Conservation (phyloP, 176 grass and related monocot genomes). For the Bromus sterilis region DNA sequence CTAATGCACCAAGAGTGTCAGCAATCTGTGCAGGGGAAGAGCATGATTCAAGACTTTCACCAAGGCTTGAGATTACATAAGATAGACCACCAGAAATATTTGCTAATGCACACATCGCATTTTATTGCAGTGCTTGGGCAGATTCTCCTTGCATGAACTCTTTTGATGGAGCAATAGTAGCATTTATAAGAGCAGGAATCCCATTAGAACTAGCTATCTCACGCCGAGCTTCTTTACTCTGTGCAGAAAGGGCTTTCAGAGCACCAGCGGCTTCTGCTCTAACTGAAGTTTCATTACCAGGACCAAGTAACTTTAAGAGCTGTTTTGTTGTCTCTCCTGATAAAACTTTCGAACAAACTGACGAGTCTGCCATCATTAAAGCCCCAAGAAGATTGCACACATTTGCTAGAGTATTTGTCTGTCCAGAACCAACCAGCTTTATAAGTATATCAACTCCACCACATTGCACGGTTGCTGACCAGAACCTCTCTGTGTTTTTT, state of each 20-base stretch:
- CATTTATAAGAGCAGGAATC: slow-evolving; percentile 97
- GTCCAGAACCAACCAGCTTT: slow-evolving; percentile 79
- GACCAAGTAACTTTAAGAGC: slow-evolving; percentile 89
- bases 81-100: slow-evolving; percentile 99
- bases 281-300: slow-evolving; percentile 88
- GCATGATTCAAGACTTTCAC: slow-evolving; percentile 96
- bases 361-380: slow-evolving; percentile 89
- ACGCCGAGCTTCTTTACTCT: slow-evolving; percentile 93
- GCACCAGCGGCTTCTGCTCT: slow-evolving; percentile 95
- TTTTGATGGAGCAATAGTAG: slow-evolving; percentile 99
- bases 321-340: slow-evolving; percentile 81
- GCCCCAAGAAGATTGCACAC: slow-evolving; percentile 83
- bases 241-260: slow-evolving; percentile 87
- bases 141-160: slow-evolving; percentile 99
- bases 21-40: slow-evolving; percentile 91
- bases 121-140: slow-evolving; percentile 96
- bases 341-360: slow-evolving; percentile 82
- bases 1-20: slow-evolving; percentile 96
- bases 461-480: slow-evolving; percentile 72
- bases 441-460: slow-evolving; percentile 90
- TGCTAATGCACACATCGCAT: slow-evolving; percentile 99
- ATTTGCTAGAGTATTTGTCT: slow-evolving; percentile 66
- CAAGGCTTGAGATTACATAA: slow-evolving; percentile 96
- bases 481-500: slow-evolving; percentile 91
- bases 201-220: slow-evolving; percentile 96